Base-by-base conservation (phyloP, 2,329 filamentous ascomycete genomes). In the Colletotrichum tabaci region DNA sequence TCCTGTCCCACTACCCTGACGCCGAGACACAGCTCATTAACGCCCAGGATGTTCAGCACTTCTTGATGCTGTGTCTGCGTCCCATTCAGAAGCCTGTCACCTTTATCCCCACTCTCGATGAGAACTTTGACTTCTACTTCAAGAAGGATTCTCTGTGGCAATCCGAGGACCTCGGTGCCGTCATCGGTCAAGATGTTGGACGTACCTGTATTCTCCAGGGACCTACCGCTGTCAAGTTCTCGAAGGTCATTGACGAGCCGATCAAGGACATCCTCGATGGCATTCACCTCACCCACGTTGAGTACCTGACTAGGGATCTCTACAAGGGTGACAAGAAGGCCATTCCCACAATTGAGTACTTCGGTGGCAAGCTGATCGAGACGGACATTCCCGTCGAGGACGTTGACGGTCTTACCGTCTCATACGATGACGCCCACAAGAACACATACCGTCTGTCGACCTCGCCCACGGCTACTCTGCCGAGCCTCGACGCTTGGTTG, bases 121-220 rank as follows among this genome's bases (percentile, higher is more conserved):
- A 97, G 74, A 98, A 96, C 80, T 99, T 99, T 76, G 96, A 99
- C 81, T 98, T 97, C 85, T 99, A 94, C 87, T 99, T 99, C 92
- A 99, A 99, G 91, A 99, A 99, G 87, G 96, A 99, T 82, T 99
- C 96, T 1, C 89, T 99, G 9, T 99, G 96, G 96, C 96, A 99
- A 84, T 98, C 96, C 1, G 96, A 99, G 84, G 96, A 99, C 79
- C 88, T 99, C 13, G 96, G 97, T 78, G 96, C 96, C 65, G 95
- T 99, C 69, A 95, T 98, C 73, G 96, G 89, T 76, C 96, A 98
- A 83, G 97, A 99, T 80, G 96, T 99, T 71, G 95, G 94, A 74
- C 91, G 97, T 80, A 98, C 95, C 55, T 98, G 95, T 85, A 98
- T 99, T 80, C 87, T 99, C 47, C 96, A 99, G 82, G 97, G 96